A percentile compares a stretch with the other conserved stretches of the same genome.
phyloP scores from a whole-genome alignment of 2,329 filamentous ascomycete genomes.

The Paracamarosporium sp. region DNA sequence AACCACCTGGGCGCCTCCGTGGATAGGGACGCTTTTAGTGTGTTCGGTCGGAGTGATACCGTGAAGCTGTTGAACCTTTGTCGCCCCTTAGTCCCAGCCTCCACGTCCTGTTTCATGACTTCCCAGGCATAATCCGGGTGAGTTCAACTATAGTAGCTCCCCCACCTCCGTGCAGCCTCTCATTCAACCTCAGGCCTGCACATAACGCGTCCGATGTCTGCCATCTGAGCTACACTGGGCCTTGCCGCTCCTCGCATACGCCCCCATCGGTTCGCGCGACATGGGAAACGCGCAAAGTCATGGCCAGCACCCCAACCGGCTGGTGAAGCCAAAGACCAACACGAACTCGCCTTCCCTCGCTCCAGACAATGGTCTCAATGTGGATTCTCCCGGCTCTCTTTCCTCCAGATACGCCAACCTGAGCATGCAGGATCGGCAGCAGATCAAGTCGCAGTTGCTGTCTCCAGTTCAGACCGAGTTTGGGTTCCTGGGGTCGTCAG shows the following conservation, averaged over 20 bases:
- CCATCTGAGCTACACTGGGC: conserved; percentile 23
- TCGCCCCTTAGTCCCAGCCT: conserved; percentile 20
- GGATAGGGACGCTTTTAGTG: conserved; percentile 4
- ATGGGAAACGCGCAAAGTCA: conserved; percentile 42
- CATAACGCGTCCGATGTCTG: conserved; percentile 19
- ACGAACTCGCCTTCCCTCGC: conserved; percentile 33
- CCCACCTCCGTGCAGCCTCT: conserved; percentile 17
- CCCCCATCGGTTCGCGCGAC: conserved; percentile 18
- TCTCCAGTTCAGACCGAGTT: conserved; percentile 35
- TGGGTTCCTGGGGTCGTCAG: conserved; percentile 17
- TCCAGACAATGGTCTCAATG: conserved; percentile 9
- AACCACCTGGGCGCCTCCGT: conserved; percentile 14
- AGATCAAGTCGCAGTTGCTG: conserved; percentile 36
- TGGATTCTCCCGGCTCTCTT: conserved; percentile 28
- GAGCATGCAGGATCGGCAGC: conserved; percentile 34
- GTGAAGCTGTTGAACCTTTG: conserved; percentile 11
- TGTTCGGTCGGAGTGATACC: conserved; percentile 1
- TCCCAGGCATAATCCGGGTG: conserved; percentile 22
- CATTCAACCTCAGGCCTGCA: conserved; percentile 12
- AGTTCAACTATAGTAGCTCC: conserved; percentile 14
- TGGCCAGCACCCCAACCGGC: conserved; percentile 29
- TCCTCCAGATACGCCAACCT: conserved; percentile 34
- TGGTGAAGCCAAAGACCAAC: conserved; percentile 46
- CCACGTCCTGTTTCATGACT: conserved; percentile 16
- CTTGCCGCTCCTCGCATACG: conserved; percentile 25